These are phyloP conservation scores for Eucalyptus paniculata DNA, from an alignment of 345 rosid species.

Conservation along the genomic window DNA sequence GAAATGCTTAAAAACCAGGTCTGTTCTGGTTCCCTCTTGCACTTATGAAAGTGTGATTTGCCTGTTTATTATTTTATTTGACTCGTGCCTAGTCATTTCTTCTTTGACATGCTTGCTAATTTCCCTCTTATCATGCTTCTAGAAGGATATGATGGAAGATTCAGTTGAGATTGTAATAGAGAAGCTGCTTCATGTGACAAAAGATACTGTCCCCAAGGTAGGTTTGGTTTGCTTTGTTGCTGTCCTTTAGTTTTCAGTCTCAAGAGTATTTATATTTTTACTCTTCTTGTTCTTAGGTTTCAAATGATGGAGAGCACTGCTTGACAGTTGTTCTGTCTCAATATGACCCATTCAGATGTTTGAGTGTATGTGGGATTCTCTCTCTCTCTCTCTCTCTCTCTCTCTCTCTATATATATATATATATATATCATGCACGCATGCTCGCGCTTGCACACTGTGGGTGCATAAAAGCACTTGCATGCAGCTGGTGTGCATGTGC, in stretches of 20 bases:
- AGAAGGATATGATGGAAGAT: constrained; percentile 88
- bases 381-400: background rate
- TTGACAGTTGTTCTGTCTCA: constrained; percentile 63
- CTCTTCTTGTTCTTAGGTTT: constrained; percentile 35
- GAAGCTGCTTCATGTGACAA: constrained; percentile 77
- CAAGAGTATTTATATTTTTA: background rate
- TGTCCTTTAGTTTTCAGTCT: background rate
- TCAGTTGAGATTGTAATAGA: constrained; percentile 89
- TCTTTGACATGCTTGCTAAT: background rate
- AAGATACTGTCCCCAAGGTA: constrained; percentile 73
- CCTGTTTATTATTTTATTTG: background rate
- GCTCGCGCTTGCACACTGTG: background rate
- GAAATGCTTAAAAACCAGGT: constrained; percentile 96
- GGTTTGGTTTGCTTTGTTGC: background rate
- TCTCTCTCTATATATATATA: too few relatives aligned
- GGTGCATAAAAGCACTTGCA: background rate
- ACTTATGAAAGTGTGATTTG: background rate
- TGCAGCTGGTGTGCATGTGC: background rate
- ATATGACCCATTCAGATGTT: constrained; percentile 94
- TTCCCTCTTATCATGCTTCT: constrained; percentile 7
- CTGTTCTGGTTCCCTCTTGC: background rate
- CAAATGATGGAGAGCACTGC: constrained; percentile 88
- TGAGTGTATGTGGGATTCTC: constrained; percentile 39
- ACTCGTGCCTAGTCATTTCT: background rate
- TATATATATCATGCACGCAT: background rate